These are phyloP conservation scores for Musa balbisiana DNA, from an alignment of 202 grass and related monocot species.

Conservation along the genomic window DNA sequence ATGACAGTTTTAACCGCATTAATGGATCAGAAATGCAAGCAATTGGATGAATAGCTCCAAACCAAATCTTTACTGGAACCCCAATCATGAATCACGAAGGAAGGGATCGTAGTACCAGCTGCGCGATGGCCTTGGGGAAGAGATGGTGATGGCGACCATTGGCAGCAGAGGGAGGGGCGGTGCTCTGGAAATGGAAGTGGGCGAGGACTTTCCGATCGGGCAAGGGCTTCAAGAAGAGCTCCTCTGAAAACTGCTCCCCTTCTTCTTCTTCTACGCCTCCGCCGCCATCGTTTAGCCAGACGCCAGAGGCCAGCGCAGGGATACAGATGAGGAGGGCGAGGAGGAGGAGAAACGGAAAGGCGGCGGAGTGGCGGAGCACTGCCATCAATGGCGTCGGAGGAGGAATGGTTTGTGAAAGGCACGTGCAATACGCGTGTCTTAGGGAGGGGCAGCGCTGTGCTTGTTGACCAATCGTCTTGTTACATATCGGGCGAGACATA, in stretches of 20 bases:
- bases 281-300: not conserved
- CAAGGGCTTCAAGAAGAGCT: constrained; percentile 74
- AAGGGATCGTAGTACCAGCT: constrained; percentile 44
- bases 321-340: constrained; percentile 7
- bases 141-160: constrained; percentile 64
- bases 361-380: not conserved
- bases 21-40: too few relatives aligned
- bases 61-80: not conserved
- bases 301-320: not conserved
- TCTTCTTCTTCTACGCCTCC: constrained; percentile 5
- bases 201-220: constrained; percentile 71
- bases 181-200: constrained; percentile 81
- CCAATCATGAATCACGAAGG: not conserved
- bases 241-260: constrained; percentile 69
- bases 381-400: constrained; percentile 32
- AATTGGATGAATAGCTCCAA: not conserved
- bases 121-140: constrained; percentile 89
- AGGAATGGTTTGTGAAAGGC: not conserved
- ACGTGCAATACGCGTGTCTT: not conserved
- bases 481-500: too few relatives aligned
- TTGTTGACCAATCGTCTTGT: too few relatives aligned
- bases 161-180: constrained; percentile 32
- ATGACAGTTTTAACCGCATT: too few relatives aligned
- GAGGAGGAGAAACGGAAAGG: constrained; percentile 12
- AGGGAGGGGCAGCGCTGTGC: too few relatives aligned